A percentile compares a stretch with the other conserved stretches of the same genome.
phyloP scores from a whole-genome alignment of 495 filamentous ascomycete species.

The Talaromyces borbonicus region DNA sequence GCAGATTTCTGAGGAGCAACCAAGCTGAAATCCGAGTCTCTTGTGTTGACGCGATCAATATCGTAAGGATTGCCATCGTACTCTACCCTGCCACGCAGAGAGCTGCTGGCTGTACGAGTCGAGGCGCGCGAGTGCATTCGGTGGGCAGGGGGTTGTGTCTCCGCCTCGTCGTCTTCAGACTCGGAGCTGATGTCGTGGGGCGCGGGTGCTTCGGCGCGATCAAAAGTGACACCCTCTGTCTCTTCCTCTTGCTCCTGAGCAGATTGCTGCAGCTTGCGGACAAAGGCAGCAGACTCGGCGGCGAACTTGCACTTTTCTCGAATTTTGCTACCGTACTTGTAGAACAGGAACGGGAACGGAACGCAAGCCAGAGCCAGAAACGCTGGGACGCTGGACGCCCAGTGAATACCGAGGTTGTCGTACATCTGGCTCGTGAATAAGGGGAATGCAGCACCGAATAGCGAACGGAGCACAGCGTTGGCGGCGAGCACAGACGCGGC shows the following conservation, averaged over 20 bases:
- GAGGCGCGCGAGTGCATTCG: slow-evolving; percentile 25
- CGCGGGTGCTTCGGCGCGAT: slow-evolving; percentile 33
- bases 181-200: slow-evolving; percentile 9
- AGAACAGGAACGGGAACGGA: slow-evolving; percentile 75
- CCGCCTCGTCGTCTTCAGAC: slow-evolving; percentile 1
- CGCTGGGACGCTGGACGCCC: slow-evolving; percentile 68
- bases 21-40: slow-evolving; percentile 20
- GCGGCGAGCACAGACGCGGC: slow-evolving; percentile 74
- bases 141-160: slow-evolving; percentile 17
- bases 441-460: slow-evolving; percentile 76
- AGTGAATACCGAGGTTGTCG: slow-evolving; percentile 63
- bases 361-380: slow-evolving; percentile 68
- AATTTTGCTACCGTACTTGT: slow-evolving; percentile 60
- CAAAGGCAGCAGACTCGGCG: slow-evolving; percentile 40
- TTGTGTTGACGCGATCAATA: slow-evolving; percentile 37
- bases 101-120: slow-evolving; percentile 18
- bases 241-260: slow-evolving; percentile 10
- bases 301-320: slow-evolving; percentile 67
- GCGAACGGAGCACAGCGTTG: slow-evolving; percentile 57
- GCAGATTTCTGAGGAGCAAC: not conserved
- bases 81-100: slow-evolving; percentile 16
- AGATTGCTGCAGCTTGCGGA: slow-evolving; percentile 29
- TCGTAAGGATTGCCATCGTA: slow-evolving; percentile 39
- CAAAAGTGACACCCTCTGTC: slow-evolving; percentile 13
- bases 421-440: slow-evolving; percentile 79